phyloP scores from a whole-genome alignment of 768 basidiomycete species.

The Suillus subaureus region DNA sequence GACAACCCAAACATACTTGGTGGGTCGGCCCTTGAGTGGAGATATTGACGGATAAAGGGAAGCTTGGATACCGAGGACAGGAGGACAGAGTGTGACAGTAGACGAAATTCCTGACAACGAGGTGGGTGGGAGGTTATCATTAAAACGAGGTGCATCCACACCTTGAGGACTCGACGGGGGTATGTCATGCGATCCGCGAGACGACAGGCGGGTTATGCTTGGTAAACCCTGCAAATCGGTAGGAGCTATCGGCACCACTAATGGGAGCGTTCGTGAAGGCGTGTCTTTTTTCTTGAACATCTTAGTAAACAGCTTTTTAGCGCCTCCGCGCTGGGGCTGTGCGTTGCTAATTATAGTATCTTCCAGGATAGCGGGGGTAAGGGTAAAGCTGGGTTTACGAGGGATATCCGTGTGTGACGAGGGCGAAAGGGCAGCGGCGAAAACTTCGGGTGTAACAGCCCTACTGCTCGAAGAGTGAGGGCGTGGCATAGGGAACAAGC shows the following conservation, averaged over 20 bases:
- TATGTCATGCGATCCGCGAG: conserved; percentile 21
- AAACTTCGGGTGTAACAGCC: conserved; percentile 14
- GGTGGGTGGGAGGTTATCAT: conserved; percentile 19
- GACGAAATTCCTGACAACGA: conserved; percentile 14
- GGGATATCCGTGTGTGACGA: neutral
- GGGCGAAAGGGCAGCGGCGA: conserved; percentile 7
- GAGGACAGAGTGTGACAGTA: conserved; percentile 37
- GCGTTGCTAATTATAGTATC: conserved; percentile 16
- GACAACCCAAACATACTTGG: conserved; percentile 75
- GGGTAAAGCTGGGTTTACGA: conserved; percentile 17
- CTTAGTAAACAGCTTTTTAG: conserved; percentile 66
- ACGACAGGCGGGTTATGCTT: neutral
- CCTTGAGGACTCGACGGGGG: conserved; percentile 12
- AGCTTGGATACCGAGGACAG: conserved; percentile 72
- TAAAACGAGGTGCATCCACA: conserved; percentile 10
- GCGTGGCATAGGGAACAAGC: conserved; percentile 9
- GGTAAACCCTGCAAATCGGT: conserved; percentile 16
- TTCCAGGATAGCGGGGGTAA: conserved; percentile 20
- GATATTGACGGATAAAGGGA: conserved; percentile 52
- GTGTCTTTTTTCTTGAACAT: conserved; percentile 63
- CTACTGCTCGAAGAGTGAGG: conserved; percentile 12
- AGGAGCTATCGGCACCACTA: conserved; percentile 32
- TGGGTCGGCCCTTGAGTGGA: conserved; percentile 41
- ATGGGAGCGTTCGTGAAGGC: conserved; percentile 18
- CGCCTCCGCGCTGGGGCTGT: conserved; percentile 40